Conservation (phyloP, 305 asterid species). For the Fraxinus greggii region DNA sequence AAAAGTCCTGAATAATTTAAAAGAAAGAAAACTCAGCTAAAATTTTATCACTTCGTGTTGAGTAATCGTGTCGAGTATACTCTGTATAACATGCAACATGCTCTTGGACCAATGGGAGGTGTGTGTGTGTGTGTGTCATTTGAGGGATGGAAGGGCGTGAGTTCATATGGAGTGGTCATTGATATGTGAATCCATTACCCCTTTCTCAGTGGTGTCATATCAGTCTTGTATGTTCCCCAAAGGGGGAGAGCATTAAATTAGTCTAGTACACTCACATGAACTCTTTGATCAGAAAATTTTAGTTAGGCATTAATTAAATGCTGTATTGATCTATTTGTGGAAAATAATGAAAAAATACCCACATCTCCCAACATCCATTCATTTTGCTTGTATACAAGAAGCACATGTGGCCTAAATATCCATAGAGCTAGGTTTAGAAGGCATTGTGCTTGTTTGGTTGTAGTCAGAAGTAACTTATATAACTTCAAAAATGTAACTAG, state of each 20-base stretch:
- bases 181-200: conserved; percentile 37
- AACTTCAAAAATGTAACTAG: background rate
- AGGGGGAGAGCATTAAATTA: conserved; percentile 45
- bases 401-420: conserved; percentile 18
- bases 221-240: conserved; percentile 55
- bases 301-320: conserved; percentile 41
- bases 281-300: conserved; percentile 29
- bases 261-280: conserved; percentile 47
- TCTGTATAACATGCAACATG: background rate
- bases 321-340: conserved; percentile 13
- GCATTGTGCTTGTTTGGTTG: background rate
- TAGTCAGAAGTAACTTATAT: background rate
- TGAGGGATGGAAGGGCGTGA: background rate
- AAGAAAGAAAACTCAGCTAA: background rate
- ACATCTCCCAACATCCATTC: background rate
- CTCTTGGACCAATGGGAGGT: background rate
- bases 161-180: conserved; percentile 21
- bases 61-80: background rate
- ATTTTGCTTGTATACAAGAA: conserved; percentile 29
- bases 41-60: background rate
- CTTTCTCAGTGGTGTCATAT: conserved; percentile 42
- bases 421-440: background rate
- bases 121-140: background rate
- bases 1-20: background rate
- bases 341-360: conserved; percentile 19